Conservation (phyloP, 169 alveolate species). For the Plasmodium relictum region DNA sequence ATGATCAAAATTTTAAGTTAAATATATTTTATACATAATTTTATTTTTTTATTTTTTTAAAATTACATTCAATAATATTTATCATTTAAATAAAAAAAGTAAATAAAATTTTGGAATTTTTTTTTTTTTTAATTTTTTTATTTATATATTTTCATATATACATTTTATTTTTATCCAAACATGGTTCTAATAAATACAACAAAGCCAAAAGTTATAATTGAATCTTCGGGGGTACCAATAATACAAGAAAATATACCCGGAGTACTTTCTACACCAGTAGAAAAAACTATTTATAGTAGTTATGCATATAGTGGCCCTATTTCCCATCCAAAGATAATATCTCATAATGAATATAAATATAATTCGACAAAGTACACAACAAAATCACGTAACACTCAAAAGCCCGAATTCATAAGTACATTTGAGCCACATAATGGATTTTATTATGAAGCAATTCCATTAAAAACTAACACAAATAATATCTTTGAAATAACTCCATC, state of each 20-base stretch:
- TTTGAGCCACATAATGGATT: conserved; percentile 19
- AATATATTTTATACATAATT: not conserved
- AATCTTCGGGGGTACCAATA: conserved; percentile 21
- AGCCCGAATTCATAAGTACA: conserved; percentile 46
- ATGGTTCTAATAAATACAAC: conserved; percentile 17
- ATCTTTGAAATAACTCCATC: conserved; percentile 72
- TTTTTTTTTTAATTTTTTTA: not conserved
- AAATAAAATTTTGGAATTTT: too few species aligned
- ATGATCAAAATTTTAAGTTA: too few species aligned
- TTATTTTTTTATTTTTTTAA: not conserved
- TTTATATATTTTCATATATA: not conserved
- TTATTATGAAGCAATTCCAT: conserved; percentile 64
- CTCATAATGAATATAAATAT: conserved; percentile 71
- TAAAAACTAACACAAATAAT: conserved; percentile 57
- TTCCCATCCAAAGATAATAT: conserved; percentile 18
- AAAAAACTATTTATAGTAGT: conserved; percentile 26
- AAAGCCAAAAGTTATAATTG: conserved; percentile 62
- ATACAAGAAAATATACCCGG: conserved; percentile 6
- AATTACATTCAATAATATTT: too few species aligned
- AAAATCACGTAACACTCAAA: conserved; percentile 17
- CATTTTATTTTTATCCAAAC: conserved; percentile 4
- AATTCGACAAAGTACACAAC: conserved; percentile 26
- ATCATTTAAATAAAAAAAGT: too few species aligned
- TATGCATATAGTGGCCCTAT: conserved; percentile 58
- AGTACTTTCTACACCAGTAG: conserved; percentile 31